Base-by-base conservation (phyloP, 2,329 filamentous ascomycete genomes). In the Furcasterigmium furcatum region DNA sequence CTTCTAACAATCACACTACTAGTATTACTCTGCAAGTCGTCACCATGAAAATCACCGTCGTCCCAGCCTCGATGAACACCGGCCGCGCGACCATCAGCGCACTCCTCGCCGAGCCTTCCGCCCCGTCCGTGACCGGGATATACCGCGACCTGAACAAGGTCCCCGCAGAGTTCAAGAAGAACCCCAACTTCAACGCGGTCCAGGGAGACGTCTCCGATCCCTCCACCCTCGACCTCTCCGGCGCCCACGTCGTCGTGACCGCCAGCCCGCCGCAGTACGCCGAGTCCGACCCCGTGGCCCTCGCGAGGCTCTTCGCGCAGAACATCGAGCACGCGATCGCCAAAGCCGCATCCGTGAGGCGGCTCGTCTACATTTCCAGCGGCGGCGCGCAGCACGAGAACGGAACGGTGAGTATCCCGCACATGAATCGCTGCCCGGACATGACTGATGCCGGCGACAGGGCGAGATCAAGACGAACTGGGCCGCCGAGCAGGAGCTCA, bases 381-480 rank as follows among this genome's bases (percentile, higher is more conserved):
- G 29, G 54, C 3, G 65, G 64, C 1, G 65, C 64, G 1, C 58
- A 68, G 50, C 60, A 58, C 24, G 52, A 55, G 1, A 35, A 59
- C 2, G 64, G 64, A 8, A 59, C 59, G 9, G 64, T 67, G 43
- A 20, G 60, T 16, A n/a, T n/a, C n/a, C n/a, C n/a, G n/a, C n/a
- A n/a, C n/a, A n/a, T n/a, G n/a, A n/a, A n/a, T n/a, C n/a, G n/a
- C n/a, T n/a, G n/a, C n/a, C n/a, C n/a, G 24, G 12, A 6, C 22
- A 16, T 13, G 21, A 6, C 20, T 29, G 16, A 29, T 27, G 13
- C 10, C 16, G 12, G 22, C 35, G 8, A 13, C 30, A 68, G 66
- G 66, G 65, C 4, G 66, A 69, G 27, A 60, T 69, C 34, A 55
- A 55, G 16, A 61, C 59, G 1, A 69, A 67, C 30, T 55, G 68